phyloP scores from a whole-genome alignment of 2,329 filamentous ascomycete genomes.

The Cladorrhinum sp. region DNA sequence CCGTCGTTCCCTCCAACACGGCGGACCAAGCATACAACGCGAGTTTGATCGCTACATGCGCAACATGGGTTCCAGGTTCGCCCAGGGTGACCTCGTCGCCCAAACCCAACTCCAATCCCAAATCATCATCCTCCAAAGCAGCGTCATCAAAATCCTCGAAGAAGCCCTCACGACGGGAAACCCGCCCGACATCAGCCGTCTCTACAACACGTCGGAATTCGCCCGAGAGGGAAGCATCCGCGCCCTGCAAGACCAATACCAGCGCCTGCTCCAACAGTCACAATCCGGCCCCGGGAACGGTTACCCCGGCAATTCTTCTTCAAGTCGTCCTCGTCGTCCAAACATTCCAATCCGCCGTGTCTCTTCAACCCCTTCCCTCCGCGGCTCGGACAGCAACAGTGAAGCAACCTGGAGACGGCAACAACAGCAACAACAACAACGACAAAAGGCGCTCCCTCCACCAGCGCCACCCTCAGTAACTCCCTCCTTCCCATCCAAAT shows the following conservation, averaged over 20 bases:
- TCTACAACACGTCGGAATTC: slow-evolving; percentile 34
- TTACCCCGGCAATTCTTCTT: neutral
- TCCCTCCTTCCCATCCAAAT: neutral
- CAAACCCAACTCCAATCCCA: slow-evolving; percentile 38
- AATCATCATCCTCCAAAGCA: slow-evolving; percentile 37
- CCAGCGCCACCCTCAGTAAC: neutral
- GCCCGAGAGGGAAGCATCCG: slow-evolving; percentile 36
- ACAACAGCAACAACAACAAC: too few species aligned
- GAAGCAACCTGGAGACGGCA: too few species aligned
- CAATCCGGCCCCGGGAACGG: too few species aligned
- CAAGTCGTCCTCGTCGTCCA: neutral
- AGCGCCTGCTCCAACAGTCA: slow-evolving; percentile 29
- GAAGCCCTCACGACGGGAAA: slow-evolving; percentile 34
- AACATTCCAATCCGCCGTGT: slow-evolving; percentile 18
- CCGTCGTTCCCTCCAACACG: slow-evolving; percentile 30
- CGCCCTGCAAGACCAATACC: slow-evolving; percentile 35
- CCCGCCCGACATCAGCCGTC: slow-evolving; percentile 30
- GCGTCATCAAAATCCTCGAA: slow-evolving; percentile 38
- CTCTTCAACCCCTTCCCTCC: slow-evolving; percentile 25
- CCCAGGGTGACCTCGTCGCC: slow-evolving; percentile 35
- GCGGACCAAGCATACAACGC: slow-evolving; percentile 33
- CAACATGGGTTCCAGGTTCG: slow-evolving; percentile 34
- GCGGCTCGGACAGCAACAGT: neutral
- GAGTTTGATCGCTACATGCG: slow-evolving; percentile 36
- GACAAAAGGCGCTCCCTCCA: too few species aligned